phyloP scores from a whole-genome alignment of 495 filamentous ascomycete species.

The Aspergillus cristatus region DNA sequence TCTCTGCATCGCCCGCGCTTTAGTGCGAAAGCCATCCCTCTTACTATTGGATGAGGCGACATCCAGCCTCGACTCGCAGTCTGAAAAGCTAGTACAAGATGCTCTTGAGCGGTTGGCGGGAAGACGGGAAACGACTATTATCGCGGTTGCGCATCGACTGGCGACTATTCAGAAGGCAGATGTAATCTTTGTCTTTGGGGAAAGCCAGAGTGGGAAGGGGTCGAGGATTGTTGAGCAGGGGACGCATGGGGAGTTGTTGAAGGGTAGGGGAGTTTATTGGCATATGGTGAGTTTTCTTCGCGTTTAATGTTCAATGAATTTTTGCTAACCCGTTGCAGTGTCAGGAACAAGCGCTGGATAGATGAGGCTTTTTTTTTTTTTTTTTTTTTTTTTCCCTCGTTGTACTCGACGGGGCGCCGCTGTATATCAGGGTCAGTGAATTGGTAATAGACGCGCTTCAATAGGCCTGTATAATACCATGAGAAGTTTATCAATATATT shows the following conservation, averaged over 20 bases:
- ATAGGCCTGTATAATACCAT: no score
- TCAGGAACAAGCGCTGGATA: neutral
- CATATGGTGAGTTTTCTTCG: slow-evolving; percentile 11
- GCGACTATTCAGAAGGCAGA: slow-evolving; percentile 63
- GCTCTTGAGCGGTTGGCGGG: slow-evolving; percentile 48
- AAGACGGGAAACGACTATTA: slow-evolving; percentile 39
- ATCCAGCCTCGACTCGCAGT: slow-evolving; percentile 52
- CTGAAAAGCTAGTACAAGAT: slow-evolving; percentile 53
- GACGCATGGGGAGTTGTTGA: slow-evolving; percentile 7
- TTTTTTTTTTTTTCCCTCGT: no score
- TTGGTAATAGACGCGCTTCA: no score
- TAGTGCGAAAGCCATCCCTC: slow-evolving; percentile 53
- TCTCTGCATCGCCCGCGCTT: slow-evolving; percentile 55
- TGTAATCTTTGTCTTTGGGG: slow-evolving; percentile 55
- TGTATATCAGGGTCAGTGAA: no score
- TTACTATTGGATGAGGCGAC: slow-evolving; percentile 66
- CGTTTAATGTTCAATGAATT: neutral
- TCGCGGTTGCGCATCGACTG: slow-evolving; percentile 57
- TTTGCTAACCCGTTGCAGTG: neutral
- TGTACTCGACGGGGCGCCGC: no score
- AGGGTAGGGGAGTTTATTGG: slow-evolving; percentile 16
- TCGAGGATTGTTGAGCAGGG: slow-evolving; percentile 7
- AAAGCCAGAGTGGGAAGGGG: slow-evolving; percentile 16
- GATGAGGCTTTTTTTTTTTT: neutral
- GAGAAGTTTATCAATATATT: no score